These are phyloP conservation scores for Pleurostoma richardsiae DNA, from an alignment of 2,329 filamentous ascomycete genomes.

Conservation along the genomic window DNA sequence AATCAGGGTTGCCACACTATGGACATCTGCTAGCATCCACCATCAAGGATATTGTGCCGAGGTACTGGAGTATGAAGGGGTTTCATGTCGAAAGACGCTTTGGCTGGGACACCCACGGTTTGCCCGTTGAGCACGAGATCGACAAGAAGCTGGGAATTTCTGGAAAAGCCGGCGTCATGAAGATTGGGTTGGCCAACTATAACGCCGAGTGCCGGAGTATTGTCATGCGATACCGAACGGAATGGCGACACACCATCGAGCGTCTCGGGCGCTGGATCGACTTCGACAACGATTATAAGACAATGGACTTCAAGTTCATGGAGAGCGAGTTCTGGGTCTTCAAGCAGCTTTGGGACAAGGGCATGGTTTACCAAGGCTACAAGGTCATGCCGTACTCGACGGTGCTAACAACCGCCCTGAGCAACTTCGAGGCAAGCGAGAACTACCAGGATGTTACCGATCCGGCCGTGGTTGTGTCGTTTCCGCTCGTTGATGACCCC, in stretches of 20 bases:
- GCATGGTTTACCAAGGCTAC: slow-evolving; percentile 82
- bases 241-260: slow-evolving; percentile 87
- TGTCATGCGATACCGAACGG: slow-evolving; percentile 82
- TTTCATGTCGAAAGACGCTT: slow-evolving; percentile 88
- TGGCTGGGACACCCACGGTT: slow-evolving; percentile 90
- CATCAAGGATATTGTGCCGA: slow-evolving; percentile 94
- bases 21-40: slow-evolving; percentile 82
- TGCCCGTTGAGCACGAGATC: slow-evolving; percentile 95
- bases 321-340: slow-evolving; percentile 97
- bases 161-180: slow-evolving; percentile 71
- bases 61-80: slow-evolving; percentile 97
- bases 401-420: slow-evolving; percentile 80
- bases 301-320: slow-evolving; percentile 95
- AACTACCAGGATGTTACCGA: slow-evolving; percentile 94
- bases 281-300: slow-evolving; percentile 98
- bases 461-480: slow-evolving; percentile 82
- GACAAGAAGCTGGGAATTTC: slow-evolving; percentile 93
- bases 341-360: slow-evolving; percentile 88
- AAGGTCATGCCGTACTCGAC: slow-evolving; percentile 95
- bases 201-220: slow-evolving; percentile 89
- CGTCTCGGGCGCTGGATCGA: slow-evolving; percentile 93
- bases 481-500: slow-evolving; percentile 75
- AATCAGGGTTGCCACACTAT: slow-evolving; percentile 45
- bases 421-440: slow-evolving; percentile 90
- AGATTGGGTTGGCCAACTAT: slow-evolving; percentile 83